These are phyloP conservation scores for Coemansia sp. DNA, from an alignment of 192 early-diverging fungal genomes.

Conservation along the genomic window DNA sequence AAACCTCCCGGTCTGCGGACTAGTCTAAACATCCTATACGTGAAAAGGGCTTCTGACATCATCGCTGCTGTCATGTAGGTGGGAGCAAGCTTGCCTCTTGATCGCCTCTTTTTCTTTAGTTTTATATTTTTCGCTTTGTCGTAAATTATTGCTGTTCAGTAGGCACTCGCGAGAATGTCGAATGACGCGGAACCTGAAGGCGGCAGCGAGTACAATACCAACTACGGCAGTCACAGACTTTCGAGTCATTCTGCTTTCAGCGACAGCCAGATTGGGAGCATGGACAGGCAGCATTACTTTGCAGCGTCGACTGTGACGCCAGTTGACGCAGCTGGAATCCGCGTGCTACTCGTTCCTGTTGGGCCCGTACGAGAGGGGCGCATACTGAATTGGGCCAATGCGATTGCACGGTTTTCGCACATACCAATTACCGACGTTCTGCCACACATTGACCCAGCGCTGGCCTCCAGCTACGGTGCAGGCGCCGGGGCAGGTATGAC, in stretches of 20 bases:
- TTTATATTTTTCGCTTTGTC: background rate
- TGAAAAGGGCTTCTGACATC: background rate
- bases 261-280: slow-evolving; percentile 22
- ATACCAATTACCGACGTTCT: slow-evolving; percentile 28
- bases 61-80: background rate
- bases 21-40: too few species aligned
- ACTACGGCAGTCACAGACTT: slow-evolving; percentile 6
- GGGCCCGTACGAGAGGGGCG: slow-evolving; percentile 32
- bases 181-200: background rate
- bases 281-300: slow-evolving; percentile 22
- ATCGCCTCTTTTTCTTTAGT: background rate
- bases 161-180: background rate
- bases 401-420: slow-evolving; percentile 22
- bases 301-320: slow-evolving; percentile 36
- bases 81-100: background rate
- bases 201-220: background rate
- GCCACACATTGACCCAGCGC: slow-evolving; percentile 17
- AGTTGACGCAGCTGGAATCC: slow-evolving; percentile 48
- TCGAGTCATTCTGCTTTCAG: slow-evolving; percentile 21
- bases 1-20: background rate
- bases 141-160: slow-evolving; percentile 1
- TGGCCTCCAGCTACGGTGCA: slow-evolving; percentile 12
- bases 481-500: slow-evolving; percentile 19
- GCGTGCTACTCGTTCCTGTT: slow-evolving; percentile 46
- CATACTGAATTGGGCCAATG: slow-evolving; percentile 22